Conservation (phyloP, 345 rosid genomes). For the Conringia planisiliqua region DNA sequence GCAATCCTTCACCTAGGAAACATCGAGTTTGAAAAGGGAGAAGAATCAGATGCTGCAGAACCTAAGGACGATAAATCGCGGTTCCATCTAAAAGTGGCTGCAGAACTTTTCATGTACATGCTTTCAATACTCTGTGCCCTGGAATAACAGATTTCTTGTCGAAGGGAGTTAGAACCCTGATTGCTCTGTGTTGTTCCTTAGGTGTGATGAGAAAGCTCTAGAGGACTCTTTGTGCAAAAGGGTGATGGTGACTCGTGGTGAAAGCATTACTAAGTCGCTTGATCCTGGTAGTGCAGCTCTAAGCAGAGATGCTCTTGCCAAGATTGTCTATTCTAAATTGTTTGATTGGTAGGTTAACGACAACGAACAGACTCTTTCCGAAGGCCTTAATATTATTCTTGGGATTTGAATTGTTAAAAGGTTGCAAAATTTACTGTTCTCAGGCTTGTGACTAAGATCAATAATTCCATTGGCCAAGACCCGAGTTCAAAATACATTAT, state of each 20-base stretch:
- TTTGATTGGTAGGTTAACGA: constrained; percentile 78
- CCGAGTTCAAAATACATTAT: constrained; percentile 69
- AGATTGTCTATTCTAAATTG: constrained; percentile 86
- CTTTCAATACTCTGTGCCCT: background rate
- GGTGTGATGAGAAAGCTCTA: constrained; percentile 86
- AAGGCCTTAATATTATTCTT: background rate
- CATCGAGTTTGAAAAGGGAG: constrained; percentile 76
- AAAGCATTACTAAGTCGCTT: constrained; percentile 86
- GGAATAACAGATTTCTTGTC: background rate
- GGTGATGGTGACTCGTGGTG: constrained; percentile 95
- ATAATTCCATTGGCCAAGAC: constrained; percentile 89
- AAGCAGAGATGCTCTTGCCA: constrained; percentile 96
- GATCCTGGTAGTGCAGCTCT: constrained; percentile 82
- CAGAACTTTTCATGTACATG: constrained; percentile 93
- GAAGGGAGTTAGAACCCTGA: background rate
- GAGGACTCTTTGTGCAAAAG: constrained; percentile 91
- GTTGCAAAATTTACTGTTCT: constrained; percentile 5
- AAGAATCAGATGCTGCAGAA: constrained; percentile 76
- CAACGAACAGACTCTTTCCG: background rate
- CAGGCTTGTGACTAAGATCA: constrained; percentile 96
- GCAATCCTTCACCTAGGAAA: constrained; percentile 98
- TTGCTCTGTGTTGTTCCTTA: constrained; percentile 32
- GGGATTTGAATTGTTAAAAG: constrained; percentile 8
- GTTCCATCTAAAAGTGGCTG: constrained; percentile 72
- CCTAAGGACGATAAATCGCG: constrained; percentile 87